Evolutionary conservation across 768 basidiomycete species (phyloP).

Genomic region (Pleurotus cornucopiae): DNA sequence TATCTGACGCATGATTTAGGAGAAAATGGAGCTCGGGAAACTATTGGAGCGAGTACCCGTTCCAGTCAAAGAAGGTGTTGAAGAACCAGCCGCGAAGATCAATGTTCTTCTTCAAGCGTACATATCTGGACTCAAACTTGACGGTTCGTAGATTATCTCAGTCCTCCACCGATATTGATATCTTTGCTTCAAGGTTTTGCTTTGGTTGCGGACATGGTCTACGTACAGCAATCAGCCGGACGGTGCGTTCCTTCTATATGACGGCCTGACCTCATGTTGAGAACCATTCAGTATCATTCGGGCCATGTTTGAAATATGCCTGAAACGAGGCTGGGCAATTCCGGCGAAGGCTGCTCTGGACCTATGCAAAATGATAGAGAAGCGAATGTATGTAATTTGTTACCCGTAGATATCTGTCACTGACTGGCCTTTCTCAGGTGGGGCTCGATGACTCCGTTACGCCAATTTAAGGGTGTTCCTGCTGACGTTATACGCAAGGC

Average conservation of each 20-base stretch:
- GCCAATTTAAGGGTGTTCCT: slow-evolving; percentile 93
- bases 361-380: slow-evolving; percentile 95
- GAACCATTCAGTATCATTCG: slow-evolving; percentile 66
- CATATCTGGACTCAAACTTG: slow-evolving; percentile 90
- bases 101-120: slow-evolving; percentile 94
- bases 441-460: slow-evolving; percentile 95
- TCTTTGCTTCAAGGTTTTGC: slow-evolving; percentile 55
- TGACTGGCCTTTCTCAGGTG: slow-evolving; percentile 51
- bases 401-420: not conserved
- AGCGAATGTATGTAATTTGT: slow-evolving; percentile 56
- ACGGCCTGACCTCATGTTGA: not conserved
- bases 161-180: not conserved
- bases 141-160: slow-evolving; percentile 42
- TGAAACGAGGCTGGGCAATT: slow-evolving; percentile 97
- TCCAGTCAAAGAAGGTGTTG: slow-evolving; percentile 93
- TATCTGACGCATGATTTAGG: slow-evolving; percentile 28
- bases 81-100: slow-evolving; percentile 96
- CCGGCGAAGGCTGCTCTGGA: slow-evolving; percentile 89
- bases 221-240: slow-evolving; percentile 95
- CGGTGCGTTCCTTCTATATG: slow-evolving; percentile 40
- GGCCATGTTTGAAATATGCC: slow-evolving; percentile 95
- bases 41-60: slow-evolving; percentile 93
- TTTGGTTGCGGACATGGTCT: slow-evolving; percentile 90
- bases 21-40: slow-evolving; percentile 88
- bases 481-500: slow-evolving; percentile 83